Conservation (phyloP, 169 alveolate genomes). For the Sarcocystis neurona region DNA sequence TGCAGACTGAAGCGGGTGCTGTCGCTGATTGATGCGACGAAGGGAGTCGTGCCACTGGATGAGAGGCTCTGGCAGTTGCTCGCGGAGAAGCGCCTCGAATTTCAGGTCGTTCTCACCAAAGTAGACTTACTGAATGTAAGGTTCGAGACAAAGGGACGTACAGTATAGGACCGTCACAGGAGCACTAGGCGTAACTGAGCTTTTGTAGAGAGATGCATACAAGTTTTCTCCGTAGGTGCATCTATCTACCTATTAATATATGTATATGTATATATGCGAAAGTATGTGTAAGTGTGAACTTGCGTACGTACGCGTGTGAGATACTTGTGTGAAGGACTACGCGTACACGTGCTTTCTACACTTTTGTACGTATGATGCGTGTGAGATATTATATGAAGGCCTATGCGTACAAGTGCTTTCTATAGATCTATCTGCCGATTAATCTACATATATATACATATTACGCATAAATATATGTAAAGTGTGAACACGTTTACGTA, state of each 20-base stretch:
- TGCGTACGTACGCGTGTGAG: too few species aligned
- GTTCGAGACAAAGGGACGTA: background rate
- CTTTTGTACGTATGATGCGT: too few species aligned
- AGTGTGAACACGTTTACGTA: background rate
- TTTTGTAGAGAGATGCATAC: too few species aligned
- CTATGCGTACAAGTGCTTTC: background rate
- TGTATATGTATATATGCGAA: background rate
- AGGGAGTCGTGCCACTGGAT: conserved; percentile 78
- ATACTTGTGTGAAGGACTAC: background rate
- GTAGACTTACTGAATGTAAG: conserved; percentile 75
- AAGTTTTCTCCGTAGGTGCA: background rate
- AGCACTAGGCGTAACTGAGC: too few species aligned
- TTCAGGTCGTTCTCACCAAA: conserved; percentile 81
- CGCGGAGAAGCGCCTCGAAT: conserved; percentile 74
- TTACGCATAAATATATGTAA: background rate
- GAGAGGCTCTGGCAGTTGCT: conserved; percentile 77
- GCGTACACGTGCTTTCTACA: background rate
- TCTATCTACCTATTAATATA: background rate
- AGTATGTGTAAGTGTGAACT: background rate
- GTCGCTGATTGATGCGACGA: conserved; percentile 77
- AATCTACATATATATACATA: background rate
- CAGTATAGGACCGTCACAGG: too few species aligned
- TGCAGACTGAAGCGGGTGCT: conserved; percentile 75
- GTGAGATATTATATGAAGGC: background rate
- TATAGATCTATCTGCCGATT: background rate